Evolutionary conservation across 192 early-diverging fungal genomes (phyloP).

Genomic region (Neocallimastix lanati): DNA sequence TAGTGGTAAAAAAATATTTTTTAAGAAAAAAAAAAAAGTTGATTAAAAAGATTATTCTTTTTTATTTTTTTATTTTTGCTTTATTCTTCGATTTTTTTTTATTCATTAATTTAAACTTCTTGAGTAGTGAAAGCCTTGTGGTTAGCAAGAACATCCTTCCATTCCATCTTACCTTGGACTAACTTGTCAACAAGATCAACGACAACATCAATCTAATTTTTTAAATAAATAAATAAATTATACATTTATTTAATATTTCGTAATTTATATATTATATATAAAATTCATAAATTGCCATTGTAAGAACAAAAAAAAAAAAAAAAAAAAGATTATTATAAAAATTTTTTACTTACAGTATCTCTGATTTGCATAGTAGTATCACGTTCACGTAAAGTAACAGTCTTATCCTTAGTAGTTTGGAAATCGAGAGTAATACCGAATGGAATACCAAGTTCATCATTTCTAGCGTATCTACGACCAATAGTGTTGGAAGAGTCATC

Average conservation of each 20-base stretch:
- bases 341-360: conserved; percentile 33
- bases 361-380: conserved; percentile 93
- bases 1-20: no score
- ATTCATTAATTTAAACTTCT: neutral
- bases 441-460: conserved; percentile 94
- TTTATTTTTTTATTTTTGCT: no score
- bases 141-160: neutral
- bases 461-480: conserved; percentile 88
- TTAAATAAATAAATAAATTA: no score
- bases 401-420: conserved; percentile 81
- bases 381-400: conserved; percentile 89
- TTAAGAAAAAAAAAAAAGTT: no score
- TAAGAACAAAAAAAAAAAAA: no score
- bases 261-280: no score
- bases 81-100: no score
- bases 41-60: no score
- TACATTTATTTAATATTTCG: no score
- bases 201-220: neutral
- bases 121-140: neutral
- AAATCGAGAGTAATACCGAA: conserved; percentile 97
- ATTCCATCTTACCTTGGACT: neutral
- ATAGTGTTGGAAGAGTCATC: conserved; percentile 81
- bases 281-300: no score
- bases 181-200: neutral
- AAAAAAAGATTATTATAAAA: no score